phyloP scores from a whole-genome alignment of 345 rosid species.

The Ceriops tagal region DNA sequence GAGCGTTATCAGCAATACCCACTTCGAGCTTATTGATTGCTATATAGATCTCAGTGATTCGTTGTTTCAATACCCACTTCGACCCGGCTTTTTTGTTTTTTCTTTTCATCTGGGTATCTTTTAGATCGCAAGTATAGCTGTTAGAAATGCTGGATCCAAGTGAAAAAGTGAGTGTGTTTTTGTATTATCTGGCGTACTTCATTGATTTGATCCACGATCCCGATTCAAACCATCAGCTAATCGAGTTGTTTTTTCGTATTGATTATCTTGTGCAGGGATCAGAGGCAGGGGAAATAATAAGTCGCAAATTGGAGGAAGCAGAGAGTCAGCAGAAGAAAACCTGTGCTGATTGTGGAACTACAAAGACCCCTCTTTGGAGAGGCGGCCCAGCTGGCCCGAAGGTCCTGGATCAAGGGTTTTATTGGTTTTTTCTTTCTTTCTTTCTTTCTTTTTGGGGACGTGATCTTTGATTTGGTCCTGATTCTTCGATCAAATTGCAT shows the following conservation, averaged over 20 bases:
- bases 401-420: slow-evolving; percentile 30
- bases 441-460: background rate
- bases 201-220: slow-evolving; percentile 1
- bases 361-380: slow-evolving; percentile 93
- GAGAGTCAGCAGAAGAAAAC: slow-evolving; percentile 52
- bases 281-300: slow-evolving; percentile 18
- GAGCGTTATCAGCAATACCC: background rate
- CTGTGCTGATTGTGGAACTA: slow-evolving; percentile 88
- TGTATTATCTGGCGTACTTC: background rate
- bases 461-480: slow-evolving; percentile 7
- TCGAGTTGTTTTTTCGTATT: background rate
- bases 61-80: slow-evolving; percentile 4
- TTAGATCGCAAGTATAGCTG: slow-evolving; percentile 17
- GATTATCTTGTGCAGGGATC: slow-evolving; percentile 5
- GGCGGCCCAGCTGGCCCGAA: slow-evolving; percentile 99
- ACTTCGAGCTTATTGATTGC: background rate
- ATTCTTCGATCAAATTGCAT: background rate
- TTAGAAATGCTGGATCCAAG: slow-evolving; percentile 21
- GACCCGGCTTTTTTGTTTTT: too few species aligned
- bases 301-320: slow-evolving; percentile 17
- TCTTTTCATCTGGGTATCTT: slow-evolving; percentile 7
- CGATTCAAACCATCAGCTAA: background rate
- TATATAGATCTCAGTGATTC: background rate
- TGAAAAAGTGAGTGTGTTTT: slow-evolving; percentile 26
- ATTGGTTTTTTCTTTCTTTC: background rate